These are phyloP conservation scores for Amanita molliuscula DNA, from an alignment of 768 basidiomycete species.

Conservation along the genomic window DNA sequence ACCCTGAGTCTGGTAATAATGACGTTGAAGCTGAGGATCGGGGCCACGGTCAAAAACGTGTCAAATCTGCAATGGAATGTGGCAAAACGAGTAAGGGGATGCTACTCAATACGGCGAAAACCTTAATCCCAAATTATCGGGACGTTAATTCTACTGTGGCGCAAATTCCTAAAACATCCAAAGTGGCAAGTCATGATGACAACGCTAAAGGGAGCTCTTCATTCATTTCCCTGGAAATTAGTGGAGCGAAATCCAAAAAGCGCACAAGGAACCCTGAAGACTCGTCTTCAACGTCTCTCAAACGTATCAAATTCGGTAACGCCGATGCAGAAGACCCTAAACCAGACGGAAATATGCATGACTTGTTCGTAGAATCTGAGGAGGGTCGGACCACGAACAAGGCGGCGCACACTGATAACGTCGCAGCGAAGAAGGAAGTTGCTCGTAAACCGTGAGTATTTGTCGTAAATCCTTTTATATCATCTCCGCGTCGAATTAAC, in stretches of 20 bases:
- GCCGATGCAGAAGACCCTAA: neutral
- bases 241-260: neutral
- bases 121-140: neutral
- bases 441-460: neutral
- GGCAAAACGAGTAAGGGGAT: conserved; percentile 3
- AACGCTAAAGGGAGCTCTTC: neutral
- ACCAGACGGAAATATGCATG: neutral
- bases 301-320: neutral
- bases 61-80: neutral
- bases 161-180: neutral
- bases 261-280: conserved; percentile 1
- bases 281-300: neutral
- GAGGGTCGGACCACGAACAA: neutral
- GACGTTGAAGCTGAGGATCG: neutral
- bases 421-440: neutral
- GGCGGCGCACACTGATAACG: neutral
- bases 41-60: neutral
- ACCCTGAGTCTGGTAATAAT: neutral
- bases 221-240: neutral
- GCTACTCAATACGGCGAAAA: neutral
- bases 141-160: neutral
- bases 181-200: neutral
- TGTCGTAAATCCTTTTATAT: neutral
- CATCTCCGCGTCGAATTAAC: neutral
- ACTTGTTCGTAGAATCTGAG: neutral